These are phyloP conservation scores for Sarocladium brachiariae DNA, from an alignment of 2,329 filamentous ascomycete species.

Conservation along the genomic window DNA sequence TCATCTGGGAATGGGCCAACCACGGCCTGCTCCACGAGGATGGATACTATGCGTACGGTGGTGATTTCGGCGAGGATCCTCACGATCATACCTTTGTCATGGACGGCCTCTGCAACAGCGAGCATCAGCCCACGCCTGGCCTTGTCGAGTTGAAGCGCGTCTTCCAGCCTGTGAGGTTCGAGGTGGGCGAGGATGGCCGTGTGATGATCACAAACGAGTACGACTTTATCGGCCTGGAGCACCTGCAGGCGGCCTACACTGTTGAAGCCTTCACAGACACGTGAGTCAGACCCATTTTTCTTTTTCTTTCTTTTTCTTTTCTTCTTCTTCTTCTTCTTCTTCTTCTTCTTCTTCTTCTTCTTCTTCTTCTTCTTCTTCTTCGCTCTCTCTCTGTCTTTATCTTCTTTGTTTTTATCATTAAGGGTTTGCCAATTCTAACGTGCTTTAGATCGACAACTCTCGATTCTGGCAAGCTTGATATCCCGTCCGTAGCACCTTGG, in stretches of 20 bases:
- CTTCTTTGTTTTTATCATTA: too few species aligned
- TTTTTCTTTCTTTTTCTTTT: too few species aligned
- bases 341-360: too few species aligned
- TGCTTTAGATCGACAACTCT: slow-evolving; percentile 32
- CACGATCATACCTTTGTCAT: slow-evolving; percentile 57
- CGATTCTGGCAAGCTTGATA: slow-evolving; percentile 23
- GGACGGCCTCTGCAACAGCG: slow-evolving; percentile 49
- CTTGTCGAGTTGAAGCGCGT: slow-evolving; percentile 50
- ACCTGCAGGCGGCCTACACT: slow-evolving; percentile 36
- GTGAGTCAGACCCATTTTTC: too few species aligned
- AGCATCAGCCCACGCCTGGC: slow-evolving; percentile 51
- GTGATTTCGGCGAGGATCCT: slow-evolving; percentile 54
- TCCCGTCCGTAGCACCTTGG: slow-evolving; percentile 28
- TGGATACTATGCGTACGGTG: slow-evolving; percentile 52
- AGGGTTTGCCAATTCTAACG: too few species aligned
- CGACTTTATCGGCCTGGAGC: slow-evolving; percentile 38
- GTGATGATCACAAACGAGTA: slow-evolving; percentile 40
- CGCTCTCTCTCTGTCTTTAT: too few species aligned
- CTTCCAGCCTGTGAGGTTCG: slow-evolving; percentile 45
- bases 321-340: too few species aligned
- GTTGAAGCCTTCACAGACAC: slow-evolving; percentile 34
- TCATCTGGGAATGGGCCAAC: slow-evolving; percentile 61
- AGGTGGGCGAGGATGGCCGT: slow-evolving; percentile 19
- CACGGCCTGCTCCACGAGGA: slow-evolving; percentile 41
- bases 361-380: too few species aligned